These are phyloP conservation scores for Hibiscus syriacus DNA, from an alignment of 345 rosid species.

Conservation along the genomic window DNA sequence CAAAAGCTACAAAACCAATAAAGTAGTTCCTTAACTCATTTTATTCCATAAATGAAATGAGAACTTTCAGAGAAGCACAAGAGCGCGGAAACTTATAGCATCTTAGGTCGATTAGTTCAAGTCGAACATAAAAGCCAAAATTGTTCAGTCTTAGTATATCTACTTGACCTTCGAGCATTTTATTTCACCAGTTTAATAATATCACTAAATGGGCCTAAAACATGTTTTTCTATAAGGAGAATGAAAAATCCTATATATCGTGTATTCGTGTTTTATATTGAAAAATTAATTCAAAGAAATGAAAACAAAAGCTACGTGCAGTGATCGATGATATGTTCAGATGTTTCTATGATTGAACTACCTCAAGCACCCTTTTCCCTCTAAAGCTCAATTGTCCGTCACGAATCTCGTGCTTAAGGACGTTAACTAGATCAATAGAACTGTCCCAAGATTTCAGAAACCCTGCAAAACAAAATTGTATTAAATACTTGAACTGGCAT, in stretches of 20 bases:
- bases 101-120: background rate
- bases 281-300: background rate
- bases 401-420: conserved; percentile 88
- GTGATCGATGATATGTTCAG: background rate
- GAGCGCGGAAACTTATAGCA: background rate
- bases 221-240: background rate
- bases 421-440: conserved; percentile 72
- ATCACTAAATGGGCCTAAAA: background rate
- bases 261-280: background rate
- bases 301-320: background rate
- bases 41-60: background rate
- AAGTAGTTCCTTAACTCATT: no score
- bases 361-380: conserved; percentile 97
- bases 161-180: background rate
- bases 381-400: conserved; percentile 96
- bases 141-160: background rate
- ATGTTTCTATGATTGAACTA: conserved; percentile 21
- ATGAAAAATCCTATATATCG: background rate
- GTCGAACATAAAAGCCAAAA: background rate
- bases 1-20: background rate
- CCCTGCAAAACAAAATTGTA: conserved; percentile 34
- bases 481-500: no score
- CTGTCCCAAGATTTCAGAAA: conserved; percentile 82
- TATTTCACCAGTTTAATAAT: background rate
- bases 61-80: background rate